Conservation (phyloP, 441 rosid genomes). For the Cnidoscolus chayamansa region DNA sequence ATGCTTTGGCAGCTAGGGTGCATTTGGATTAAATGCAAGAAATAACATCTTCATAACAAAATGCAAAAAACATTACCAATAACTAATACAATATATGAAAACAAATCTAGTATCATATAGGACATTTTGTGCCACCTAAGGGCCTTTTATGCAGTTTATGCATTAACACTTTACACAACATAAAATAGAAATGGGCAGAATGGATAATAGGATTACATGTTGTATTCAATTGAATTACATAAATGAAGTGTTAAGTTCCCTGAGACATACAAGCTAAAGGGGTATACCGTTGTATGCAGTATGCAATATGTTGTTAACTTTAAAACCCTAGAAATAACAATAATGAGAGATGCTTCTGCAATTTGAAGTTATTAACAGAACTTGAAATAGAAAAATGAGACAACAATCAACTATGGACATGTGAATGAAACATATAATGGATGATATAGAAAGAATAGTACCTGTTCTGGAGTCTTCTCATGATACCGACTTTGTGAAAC, state of each 20-base stretch:
- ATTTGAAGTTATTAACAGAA: neutral
- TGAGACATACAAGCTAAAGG: too few relatives aligned
- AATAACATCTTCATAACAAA: neutral
- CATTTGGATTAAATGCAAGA: neutral
- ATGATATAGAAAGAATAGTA: constrained; percentile 5
- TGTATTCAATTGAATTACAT: too few relatives aligned
- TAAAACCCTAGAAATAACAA: neutral
- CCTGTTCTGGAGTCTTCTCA: constrained; percentile 82
- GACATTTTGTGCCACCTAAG: neutral
- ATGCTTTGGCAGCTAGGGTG: neutral
- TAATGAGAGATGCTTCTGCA: neutral
- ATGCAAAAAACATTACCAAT: neutral
- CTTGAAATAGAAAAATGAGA: neutral
- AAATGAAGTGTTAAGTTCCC: too few relatives aligned
- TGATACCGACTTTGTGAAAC: constrained; percentile 69
- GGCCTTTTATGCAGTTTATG: neutral
- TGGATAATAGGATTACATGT: neutral
- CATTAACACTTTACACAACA: neutral
- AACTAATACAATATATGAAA: neutral
- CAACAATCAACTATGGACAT: neutral
- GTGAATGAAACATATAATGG: neutral
- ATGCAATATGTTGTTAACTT: neutral
- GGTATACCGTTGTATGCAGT: too few relatives aligned
- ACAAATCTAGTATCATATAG: neutral
- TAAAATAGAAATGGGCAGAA: neutral